Percentiles rank a stretch among this genome's conserved stretches.
phyloP scores from a whole-genome alignment of 2,329 filamentous ascomycete genomes.

The Ceratocystis ficicola region DNA sequence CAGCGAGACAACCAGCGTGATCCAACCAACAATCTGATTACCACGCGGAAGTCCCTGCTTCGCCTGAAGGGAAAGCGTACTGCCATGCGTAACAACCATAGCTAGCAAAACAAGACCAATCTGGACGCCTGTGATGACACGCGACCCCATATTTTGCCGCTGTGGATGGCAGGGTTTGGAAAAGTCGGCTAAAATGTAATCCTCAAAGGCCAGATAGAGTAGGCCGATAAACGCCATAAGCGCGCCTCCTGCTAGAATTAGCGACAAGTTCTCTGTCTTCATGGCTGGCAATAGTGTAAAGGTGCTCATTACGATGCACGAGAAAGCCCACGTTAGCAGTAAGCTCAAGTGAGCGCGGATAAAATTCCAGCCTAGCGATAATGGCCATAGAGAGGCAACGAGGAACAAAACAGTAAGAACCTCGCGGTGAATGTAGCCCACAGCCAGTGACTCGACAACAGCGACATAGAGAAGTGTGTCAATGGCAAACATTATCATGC shows the following conservation, averaged over 20 bases:
- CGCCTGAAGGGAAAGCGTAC: slow-evolving; percentile 70
- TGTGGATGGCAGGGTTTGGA: slow-evolving; percentile 25
- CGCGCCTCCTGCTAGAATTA: slow-evolving; percentile 63
- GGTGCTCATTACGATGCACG: slow-evolving; percentile 71
- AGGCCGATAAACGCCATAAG: slow-evolving; percentile 68
- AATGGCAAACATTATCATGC: slow-evolving; percentile 46
- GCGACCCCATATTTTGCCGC: slow-evolving; percentile 23
- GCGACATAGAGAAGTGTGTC: slow-evolving; percentile 57
- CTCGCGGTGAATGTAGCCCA: slow-evolving; percentile 85
- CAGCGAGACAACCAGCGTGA: slow-evolving; percentile 62
- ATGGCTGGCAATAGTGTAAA: slow-evolving; percentile 83
- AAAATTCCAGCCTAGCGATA: slow-evolving; percentile 61
- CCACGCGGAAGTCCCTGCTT: slow-evolving; percentile 74
- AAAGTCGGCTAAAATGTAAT: slow-evolving; percentile 41
- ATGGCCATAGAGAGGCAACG: slow-evolving; percentile 65
- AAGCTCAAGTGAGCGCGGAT: slow-evolving; percentile 52
- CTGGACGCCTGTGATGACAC: slow-evolving; percentile 53
- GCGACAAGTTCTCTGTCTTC: slow-evolving; percentile 63
- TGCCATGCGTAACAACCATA: slow-evolving; percentile 77
- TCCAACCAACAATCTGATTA: slow-evolving; percentile 78
- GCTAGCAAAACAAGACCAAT: slow-evolving; percentile 68
- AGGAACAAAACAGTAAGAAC: slow-evolving; percentile 73
- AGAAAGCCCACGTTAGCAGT: slow-evolving; percentile 57
- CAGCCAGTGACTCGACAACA: slow-evolving; percentile 71
- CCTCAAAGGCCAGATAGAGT: slow-evolving; percentile 69